phyloP scores from a whole-genome alignment of 148 eudicot species.

The Oxyria digyna region DNA sequence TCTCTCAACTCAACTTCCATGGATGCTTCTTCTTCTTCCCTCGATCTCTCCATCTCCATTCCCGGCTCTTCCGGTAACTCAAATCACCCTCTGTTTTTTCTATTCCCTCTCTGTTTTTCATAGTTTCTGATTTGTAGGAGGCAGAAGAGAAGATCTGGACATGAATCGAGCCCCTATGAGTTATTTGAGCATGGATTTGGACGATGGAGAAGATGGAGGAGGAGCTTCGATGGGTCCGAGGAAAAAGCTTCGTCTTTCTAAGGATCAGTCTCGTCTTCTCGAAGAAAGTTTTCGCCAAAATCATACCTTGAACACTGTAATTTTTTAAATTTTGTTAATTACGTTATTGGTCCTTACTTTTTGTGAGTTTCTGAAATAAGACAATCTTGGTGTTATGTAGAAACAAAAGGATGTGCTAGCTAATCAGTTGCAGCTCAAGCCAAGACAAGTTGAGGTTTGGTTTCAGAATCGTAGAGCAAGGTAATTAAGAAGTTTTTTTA shows the following conservation, averaged over 20 bases:
- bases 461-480: slow-evolving; percentile 54
- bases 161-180: background rate
- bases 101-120: background rate
- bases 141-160: slow-evolving; percentile 3
- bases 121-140: background rate
- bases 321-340: background rate
- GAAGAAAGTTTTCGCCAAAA: slow-evolving; percentile 35
- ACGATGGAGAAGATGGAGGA: background rate
- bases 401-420: slow-evolving; percentile 39
- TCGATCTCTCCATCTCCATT: slow-evolving; percentile 1
- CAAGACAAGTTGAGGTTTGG: slow-evolving; percentile 52
- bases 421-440: slow-evolving; percentile 24
- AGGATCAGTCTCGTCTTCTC: slow-evolving; percentile 39
- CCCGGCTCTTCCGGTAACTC: background rate
- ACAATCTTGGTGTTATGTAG: slow-evolving; percentile 8
- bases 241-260: slow-evolving; percentile 46
- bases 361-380: background rate
- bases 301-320: slow-evolving; percentile 40
- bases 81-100: too few species aligned
- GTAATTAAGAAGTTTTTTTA: slow-evolving; percentile 7
- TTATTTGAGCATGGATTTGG: background rate
- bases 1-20: background rate
- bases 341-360: too few species aligned
- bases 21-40: background rate
- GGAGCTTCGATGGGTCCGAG: slow-evolving; percentile 15